Evolutionary conservation across 768 basidiomycete species (phyloP), one percentile per base, ranked within the genome.

Genomic region (Trametes gibbosa): DNA sequence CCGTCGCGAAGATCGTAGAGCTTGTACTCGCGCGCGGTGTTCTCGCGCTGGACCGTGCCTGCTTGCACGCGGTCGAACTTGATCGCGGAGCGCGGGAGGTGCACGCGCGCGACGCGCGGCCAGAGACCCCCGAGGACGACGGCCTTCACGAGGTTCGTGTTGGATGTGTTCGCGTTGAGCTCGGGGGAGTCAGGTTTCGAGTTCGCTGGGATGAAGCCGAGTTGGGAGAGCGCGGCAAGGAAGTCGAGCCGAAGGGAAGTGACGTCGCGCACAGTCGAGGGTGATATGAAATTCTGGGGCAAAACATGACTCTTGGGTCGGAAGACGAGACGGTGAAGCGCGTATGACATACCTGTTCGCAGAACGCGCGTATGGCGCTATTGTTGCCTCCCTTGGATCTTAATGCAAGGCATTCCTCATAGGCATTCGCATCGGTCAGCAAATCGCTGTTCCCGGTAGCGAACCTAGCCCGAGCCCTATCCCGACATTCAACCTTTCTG

Each of bases 71-170:
- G 84, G 74, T 95, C 91, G 68, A 92, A 98, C 70, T 89, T 90
- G 68, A 89, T 83, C 9, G 83, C 85, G 16, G 84, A 83, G 56
- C 77, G 75, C 1, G 92, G 94, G 21, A 95, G 78, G 61, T 84
- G 80, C 23, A 95, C 84, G 50, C 84, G 83, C 0, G 87, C 91
- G 49, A 95, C 82, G 27, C 87, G 84, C 2, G 92, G 93, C 83
- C 91, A 95, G 21, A 96, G 79, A 1, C 92, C 94, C 8, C 92
- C 93, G 13, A 93, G 82, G 34, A 97, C 79, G 61, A 95, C 82
- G 6, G 85, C 84, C 71, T 96, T 96, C 66, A 97, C 73, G 24
- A 98, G 80, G 68, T 89, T 92, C 37, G 79, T 77, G 65, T 91
- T 85, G 0, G 74, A 66, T 58, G 82, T 82, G 70, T 92, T 87